Conservation (phyloP, 2,329 filamentous ascomycete species). For the Pyrenophora teres region DNA sequence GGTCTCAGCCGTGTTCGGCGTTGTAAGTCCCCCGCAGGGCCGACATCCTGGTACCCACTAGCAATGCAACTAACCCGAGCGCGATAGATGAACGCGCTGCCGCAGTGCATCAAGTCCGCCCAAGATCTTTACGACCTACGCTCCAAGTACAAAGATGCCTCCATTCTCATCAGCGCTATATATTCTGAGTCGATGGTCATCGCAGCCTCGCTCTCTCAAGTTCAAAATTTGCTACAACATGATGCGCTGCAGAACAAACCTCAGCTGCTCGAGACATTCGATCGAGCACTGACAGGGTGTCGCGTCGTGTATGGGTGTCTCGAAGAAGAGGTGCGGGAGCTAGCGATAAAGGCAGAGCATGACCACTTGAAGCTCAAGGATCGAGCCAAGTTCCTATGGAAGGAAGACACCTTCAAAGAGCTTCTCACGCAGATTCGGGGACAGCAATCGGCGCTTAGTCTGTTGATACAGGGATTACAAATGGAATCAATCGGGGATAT, state of each 20-base stretch:
- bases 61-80: slow-evolving; percentile 11
- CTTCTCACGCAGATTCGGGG: slow-evolving; percentile 42
- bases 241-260: slow-evolving; percentile 36
- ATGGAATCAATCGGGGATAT: slow-evolving; percentile 44
- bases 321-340: slow-evolving; percentile 37
- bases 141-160: slow-evolving; percentile 38
- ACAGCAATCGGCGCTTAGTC: slow-evolving; percentile 38
- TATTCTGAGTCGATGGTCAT: slow-evolving; percentile 44
- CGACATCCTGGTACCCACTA: background rate
- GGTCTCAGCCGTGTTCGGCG: slow-evolving; percentile 9
- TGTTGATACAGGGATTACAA: slow-evolving; percentile 43
- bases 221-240: slow-evolving; percentile 36
- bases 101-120: slow-evolving; percentile 36
- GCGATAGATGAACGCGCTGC: slow-evolving; percentile 27
- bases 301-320: slow-evolving; percentile 41
- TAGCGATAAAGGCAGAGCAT: slow-evolving; percentile 25
- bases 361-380: slow-evolving; percentile 32
- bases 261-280: slow-evolving; percentile 39
- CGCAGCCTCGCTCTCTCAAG: slow-evolving; percentile 39
- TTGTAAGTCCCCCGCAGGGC: slow-evolving; percentile 8
- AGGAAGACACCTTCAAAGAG: slow-evolving; percentile 43
- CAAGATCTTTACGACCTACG: slow-evolving; percentile 40
- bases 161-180: slow-evolving; percentile 38
- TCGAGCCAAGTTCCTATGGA: slow-evolving; percentile 36
- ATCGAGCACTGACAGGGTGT: slow-evolving; percentile 40